Evolutionary conservation across 2,329 filamentous ascomycete species (phyloP), one percentile per base, ranked within the genome.

Genomic region (Sporothrix variecibatus): DNA sequence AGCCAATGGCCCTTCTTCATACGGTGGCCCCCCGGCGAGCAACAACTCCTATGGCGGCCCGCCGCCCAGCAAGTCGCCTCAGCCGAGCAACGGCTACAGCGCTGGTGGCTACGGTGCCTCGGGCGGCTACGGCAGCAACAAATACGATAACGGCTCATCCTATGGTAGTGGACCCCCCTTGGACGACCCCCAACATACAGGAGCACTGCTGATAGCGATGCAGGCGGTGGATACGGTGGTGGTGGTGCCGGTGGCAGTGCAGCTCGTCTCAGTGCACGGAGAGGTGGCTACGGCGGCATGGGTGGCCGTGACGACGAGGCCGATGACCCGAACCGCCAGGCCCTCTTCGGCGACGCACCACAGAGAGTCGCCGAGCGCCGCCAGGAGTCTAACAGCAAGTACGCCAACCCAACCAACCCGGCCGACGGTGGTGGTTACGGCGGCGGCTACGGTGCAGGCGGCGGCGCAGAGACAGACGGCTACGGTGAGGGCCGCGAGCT

Each of bases 401-500:
- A 69, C 23, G n/a, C 62, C 5, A 67, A 67, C 38, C 62, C 62
- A 88, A 93, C 71, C 89, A 58, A 34, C 76, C 43, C 76, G 62
- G 76, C 72, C 11, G 74, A 53, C 51, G 77, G 76, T 40, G 80
- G 78, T 49, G 80, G 80, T 15, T 74, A 65, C 3, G 69, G 73
- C n/a, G 23, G 60, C 12, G 71, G 71, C 60, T 71, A 71, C 11
- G 73, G 73, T 17, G 64, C 43, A 3, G 38, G 43, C 11, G 40
- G 12, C 28, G 26, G 43, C 9, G 68, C 31, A 15, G 51, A 20
- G 12, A 87, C 85, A 74, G 87, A 85, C 34, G 87, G 86, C 38
- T 90, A 90, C 76, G 88, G 93, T 71, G 90, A 92, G 73, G 88
- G 93, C 75, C 89, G 93, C 67, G 90, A 97, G 81, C 84, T 97